Evolutionary conservation across 352 stramenopile species (phyloP).

Genomic region (Globisporangium alternatum): DNA sequence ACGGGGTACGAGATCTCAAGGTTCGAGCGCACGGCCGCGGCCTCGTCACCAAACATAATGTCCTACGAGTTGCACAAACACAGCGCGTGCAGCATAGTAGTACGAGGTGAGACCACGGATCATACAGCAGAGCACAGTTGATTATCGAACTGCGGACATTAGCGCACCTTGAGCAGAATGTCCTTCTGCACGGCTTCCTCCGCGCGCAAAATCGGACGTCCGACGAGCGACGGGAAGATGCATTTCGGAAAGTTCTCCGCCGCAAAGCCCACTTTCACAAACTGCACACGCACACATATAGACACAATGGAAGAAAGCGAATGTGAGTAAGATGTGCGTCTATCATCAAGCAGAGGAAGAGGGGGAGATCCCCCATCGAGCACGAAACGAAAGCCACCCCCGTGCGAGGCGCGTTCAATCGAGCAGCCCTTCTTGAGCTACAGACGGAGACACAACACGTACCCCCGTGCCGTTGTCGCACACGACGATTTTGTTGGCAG

Average conservation of each 20-base stretch:
- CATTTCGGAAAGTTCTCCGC: conserved; percentile 93
- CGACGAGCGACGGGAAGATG: conserved; percentile 95
- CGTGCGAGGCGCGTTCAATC: neutral
- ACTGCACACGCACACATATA: conserved; percentile 30
- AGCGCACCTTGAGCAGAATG: conserved; percentile 76
- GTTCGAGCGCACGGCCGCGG: conserved; percentile 79
- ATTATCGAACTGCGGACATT: too few species aligned
- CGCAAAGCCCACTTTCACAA: conserved; percentile 93
- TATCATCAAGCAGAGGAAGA: neutral
- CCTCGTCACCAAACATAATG: conserved; percentile 95
- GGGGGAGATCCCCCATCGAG: neutral
- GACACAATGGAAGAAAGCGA: neutral
- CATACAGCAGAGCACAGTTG: neutral
- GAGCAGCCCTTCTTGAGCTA: neutral
- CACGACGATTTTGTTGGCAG: conserved; percentile 86
- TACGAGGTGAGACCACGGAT: neutral
- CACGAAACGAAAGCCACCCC: neutral
- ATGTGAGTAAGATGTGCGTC: neutral
- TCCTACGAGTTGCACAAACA: conserved; percentile 45
- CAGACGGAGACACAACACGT: conserved; percentile 17
- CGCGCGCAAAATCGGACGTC: conserved; percentile 91
- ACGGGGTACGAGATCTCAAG: conserved; percentile 90
- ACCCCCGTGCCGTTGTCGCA: conserved; percentile 88
- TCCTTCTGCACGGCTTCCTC: conserved; percentile 89
- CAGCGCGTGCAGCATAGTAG: neutral